Base-by-base conservation (phyloP, 2,329 filamentous ascomycete genomes). In the Didymella exigua region DNA sequence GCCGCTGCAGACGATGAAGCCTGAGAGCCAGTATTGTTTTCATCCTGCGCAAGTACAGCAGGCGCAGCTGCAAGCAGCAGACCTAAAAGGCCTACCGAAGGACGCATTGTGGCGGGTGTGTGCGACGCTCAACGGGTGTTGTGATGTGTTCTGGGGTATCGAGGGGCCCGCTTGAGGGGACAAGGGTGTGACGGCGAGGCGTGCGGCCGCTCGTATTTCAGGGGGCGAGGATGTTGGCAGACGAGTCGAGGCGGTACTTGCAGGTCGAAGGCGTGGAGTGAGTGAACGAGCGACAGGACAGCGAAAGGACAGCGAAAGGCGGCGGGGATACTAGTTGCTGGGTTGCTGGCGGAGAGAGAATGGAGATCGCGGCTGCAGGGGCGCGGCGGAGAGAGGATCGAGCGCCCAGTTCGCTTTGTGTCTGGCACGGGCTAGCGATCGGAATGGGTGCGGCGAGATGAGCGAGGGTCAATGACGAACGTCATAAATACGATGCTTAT, bases 201-300 rank as follows among this genome's bases (percentile, higher is more conserved):
- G 56, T 47, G 59, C 33, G 50, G 50, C 41, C 34, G 34, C 33
- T 34, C 52, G 58, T 59, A 63, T 67, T 60, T 64, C 64, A 66
- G 66, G 62, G 53, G 54, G 30, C 14, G 40, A 54, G 48, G 54
- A 47, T 42, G 30, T 34, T n/a, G 34, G 44, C 33, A 44, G 63
- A 60, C 21, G 49, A 61, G 49, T 43, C 46, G 58, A 33, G 34
- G 40, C 46, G 23, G 36, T 47, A 23, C 26, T 34, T 21, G 26
- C 51, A 46, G 43, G 42, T 29, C 23, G 49, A 46, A 50, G 54
- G 62, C 53, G 52, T 44, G 40, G 37, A 46, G 56, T 55, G 54
- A 56, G 66, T 64, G 68, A 73, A 72, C 65, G 69, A 74, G 60
- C 65, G 70, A 69, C 67, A 61, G 68, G 53, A 67, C 59, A 65